Percentiles rank a stretch among this genome's conserved stretches.
Evolutionary conservation across 306 rosid species (phyloP).

Genomic region (Rubus parviflorus): DNA sequence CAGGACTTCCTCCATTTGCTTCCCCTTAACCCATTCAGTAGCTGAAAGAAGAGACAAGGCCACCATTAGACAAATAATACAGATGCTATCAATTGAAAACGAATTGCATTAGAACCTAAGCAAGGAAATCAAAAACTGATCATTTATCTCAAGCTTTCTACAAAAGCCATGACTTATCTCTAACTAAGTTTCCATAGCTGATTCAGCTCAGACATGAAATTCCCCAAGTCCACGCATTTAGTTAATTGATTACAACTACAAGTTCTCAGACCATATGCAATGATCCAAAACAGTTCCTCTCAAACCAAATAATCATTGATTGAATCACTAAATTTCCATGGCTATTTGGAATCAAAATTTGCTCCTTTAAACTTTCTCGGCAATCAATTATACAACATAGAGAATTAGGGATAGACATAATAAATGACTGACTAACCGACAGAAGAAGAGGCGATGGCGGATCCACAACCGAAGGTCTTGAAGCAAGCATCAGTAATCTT

Average conservation of each 20-base stretch:
- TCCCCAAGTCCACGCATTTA: too few relatives aligned
- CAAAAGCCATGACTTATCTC: not conserved
- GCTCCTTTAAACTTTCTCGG: too few relatives aligned
- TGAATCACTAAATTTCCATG: too few relatives aligned
- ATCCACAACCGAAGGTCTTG: constrained; percentile 93
- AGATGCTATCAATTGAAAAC: not conserved
- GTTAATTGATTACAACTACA: too few relatives aligned
- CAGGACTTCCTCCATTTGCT: constrained; percentile 77
- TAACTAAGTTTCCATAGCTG: too few relatives aligned
- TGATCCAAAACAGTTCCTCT: too few relatives aligned
- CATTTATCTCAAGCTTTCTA: not conserved
- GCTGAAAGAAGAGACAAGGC: constrained; percentile 50
- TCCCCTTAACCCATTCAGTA: constrained; percentile 94
- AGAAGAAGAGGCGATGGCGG: constrained; percentile 91
- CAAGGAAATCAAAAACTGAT: not conserved
- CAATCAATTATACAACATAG: not conserved
- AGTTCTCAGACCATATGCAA: too few relatives aligned
- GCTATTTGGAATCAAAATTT: too few relatives aligned
- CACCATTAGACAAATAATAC: constrained; percentile 11
- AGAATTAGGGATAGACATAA: not conserved
- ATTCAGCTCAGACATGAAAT: too few relatives aligned
- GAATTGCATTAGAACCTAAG: not conserved
- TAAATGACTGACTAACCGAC: constrained; percentile 64
- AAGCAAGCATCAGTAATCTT: constrained; percentile 83
- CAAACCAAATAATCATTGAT: too few relatives aligned